Percentiles rank a stretch among this genome's conserved stretches.
Evolutionary conservation across 805 yeast species (phyloP).

Genomic region (Jamesozyma lodderae): DNA sequence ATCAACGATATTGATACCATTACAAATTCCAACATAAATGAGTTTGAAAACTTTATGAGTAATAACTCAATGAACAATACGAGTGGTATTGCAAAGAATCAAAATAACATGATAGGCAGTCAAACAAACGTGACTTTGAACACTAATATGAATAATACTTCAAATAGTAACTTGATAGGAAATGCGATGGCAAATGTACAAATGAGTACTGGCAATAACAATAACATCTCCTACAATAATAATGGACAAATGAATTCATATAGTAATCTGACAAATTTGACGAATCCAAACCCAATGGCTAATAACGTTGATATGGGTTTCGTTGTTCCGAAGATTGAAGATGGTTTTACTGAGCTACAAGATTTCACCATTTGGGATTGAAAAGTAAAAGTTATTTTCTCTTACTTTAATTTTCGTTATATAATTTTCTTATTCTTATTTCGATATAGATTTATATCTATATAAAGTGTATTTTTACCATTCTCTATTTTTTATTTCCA

Average conservation of each 20-base stretch:
- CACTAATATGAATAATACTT: constrained; percentile 2
- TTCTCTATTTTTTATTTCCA: too few relatives aligned
- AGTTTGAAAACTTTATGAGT: not conserved
- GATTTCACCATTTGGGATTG: constrained; percentile 28
- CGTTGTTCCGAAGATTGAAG: constrained; percentile 10
- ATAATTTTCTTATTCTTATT: too few relatives aligned
- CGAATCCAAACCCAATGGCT: not conserved
- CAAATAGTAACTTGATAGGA: not conserved
- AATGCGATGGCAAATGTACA: not conserved
- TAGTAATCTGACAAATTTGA: not conserved
- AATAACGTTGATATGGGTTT: constrained; percentile 3
- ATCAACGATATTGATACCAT: constrained; percentile 1
- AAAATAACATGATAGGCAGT: constrained; percentile 2
- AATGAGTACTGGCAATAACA: not conserved
- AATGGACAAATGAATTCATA: not conserved
- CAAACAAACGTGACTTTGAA: not conserved
- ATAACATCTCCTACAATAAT: not conserved
- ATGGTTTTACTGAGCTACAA: constrained; percentile 25
- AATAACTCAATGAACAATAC: not conserved
- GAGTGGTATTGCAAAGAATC: not conserved
- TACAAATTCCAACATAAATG: not conserved
- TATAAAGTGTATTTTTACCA: too few relatives aligned
- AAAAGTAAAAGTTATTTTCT: too few relatives aligned
- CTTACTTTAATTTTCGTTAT: too few relatives aligned
- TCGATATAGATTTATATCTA: too few relatives aligned